Percentiles rank a stretch among this genome's conserved stretches.
Evolutionary conservation across 345 rosid species (phyloP).

Genomic region (Salix dunnii): DNA sequence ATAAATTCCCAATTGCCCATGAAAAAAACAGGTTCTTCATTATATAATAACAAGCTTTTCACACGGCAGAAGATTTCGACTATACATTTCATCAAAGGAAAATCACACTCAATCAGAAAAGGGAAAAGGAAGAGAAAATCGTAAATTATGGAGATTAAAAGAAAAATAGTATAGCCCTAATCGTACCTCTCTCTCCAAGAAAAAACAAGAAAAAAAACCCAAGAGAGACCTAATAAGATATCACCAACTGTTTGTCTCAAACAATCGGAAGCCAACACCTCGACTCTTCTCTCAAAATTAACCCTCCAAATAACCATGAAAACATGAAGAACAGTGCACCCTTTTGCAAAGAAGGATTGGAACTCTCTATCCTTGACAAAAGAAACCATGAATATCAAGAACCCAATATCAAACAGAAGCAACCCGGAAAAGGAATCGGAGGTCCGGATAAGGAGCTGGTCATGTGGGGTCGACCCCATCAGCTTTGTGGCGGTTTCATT

Average conservation of each 20-base stretch:
- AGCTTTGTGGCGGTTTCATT: conserved; percentile 51
- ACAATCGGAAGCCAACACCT: conserved; percentile 67
- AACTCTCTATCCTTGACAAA: conserved; percentile 75
- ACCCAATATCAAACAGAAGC: conserved; percentile 74
- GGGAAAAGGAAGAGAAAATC: not conserved
- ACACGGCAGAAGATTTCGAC: not conserved
- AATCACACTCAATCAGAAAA: not conserved
- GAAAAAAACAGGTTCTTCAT: not conserved
- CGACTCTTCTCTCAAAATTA: conserved; percentile 59
- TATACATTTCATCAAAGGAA: not conserved
- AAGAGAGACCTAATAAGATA: conserved; percentile 62
- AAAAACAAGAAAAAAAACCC: conserved; percentile 78
- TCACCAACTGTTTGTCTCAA: conserved; percentile 69
- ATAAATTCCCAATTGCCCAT: not conserved
- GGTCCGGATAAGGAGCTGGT: conserved; percentile 78
- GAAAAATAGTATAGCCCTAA: conserved; percentile 19
- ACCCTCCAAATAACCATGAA: conserved; percentile 76
- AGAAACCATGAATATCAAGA: conserved; percentile 73
- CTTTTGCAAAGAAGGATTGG: conserved; percentile 77
- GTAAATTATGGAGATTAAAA: no score
- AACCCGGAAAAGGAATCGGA: conserved; percentile 87
- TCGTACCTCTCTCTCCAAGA: conserved; percentile 96
- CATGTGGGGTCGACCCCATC: conserved; percentile 84
- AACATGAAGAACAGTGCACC: conserved; percentile 68
- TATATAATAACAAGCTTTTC: not conserved